A percentile compares a stretch with the other conserved stretches of the same genome.
phyloP scores from a whole-genome alignment of 257 asterid genomes.

The Solanum dulcamara region DNA sequence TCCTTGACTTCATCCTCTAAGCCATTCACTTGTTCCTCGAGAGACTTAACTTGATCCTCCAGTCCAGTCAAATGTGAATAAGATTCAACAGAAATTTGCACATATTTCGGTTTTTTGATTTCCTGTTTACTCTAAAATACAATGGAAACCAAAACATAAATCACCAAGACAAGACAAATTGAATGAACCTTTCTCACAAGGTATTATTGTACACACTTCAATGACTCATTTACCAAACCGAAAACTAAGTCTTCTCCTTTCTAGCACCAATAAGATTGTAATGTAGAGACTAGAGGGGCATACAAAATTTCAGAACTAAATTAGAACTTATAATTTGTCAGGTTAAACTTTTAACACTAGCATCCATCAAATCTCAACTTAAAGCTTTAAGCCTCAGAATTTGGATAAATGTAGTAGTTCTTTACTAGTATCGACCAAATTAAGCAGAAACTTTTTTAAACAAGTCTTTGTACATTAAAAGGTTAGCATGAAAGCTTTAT shows the following conservation, averaged over 20 bases:
- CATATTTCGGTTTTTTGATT: slow-evolving; percentile 71
- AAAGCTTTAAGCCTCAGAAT: background rate
- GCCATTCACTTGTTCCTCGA: slow-evolving; percentile 54
- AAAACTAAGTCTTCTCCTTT: background rate
- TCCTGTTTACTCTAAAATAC: slow-evolving; percentile 49
- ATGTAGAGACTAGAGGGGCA: background rate
- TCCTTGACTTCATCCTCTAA: slow-evolving; percentile 69
- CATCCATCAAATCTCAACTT: background rate
- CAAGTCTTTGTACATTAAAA: background rate
- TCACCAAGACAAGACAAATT: background rate
- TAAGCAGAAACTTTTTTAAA: background rate
- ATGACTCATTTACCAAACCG: background rate
- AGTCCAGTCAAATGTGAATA: slow-evolving; percentile 86
- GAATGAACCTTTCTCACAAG: background rate
- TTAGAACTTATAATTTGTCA: background rate
- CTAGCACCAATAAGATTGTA: background rate
- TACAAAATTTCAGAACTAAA: background rate
- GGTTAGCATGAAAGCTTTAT: background rate
- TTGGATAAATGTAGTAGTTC: background rate
- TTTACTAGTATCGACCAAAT: background rate
- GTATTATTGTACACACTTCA: background rate
- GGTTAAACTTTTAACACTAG: background rate
- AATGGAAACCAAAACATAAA: background rate
- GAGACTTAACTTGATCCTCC: slow-evolving; percentile 75
- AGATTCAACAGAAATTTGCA: slow-evolving; percentile 88